Percentiles rank a stretch among this genome's conserved stretches.
phyloP scores from a whole-genome alignment of 2,329 filamentous ascomycete species.

The Colletotrichum lini region DNA sequence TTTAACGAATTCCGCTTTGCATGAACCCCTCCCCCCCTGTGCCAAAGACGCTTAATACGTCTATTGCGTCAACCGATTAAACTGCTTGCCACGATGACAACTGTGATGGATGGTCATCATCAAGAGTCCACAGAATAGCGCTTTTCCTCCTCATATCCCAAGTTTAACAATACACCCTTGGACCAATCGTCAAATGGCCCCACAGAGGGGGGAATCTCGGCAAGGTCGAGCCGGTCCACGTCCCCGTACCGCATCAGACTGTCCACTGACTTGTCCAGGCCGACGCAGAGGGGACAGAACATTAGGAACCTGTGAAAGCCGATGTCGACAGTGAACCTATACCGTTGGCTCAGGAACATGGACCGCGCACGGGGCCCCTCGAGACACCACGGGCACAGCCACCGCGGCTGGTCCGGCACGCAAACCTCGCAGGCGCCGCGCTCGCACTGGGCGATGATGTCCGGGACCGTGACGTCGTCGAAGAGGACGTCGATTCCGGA shows the following conservation, averaged over 20 bases:
- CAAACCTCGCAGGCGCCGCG: not conserved
- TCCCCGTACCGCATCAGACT: not conserved
- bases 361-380: not conserved
- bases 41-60: not conserved
- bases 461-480: not conserved
- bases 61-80: no score
- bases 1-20: not conserved
- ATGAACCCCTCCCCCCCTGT: fast-evolving
- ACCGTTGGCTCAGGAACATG: no score
- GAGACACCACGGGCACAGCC: not conserved
- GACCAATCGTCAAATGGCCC: no score
- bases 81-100: no score
- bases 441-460: not conserved
- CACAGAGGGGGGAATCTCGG: no score
- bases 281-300: not conserved
- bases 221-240: no score
- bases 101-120: no score
- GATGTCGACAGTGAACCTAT: no score
- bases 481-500: not conserved
- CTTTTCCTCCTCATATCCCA: no score
- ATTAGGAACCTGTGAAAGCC: no score
- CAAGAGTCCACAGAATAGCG: no score
- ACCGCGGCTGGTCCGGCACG: not conserved
- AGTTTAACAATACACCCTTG: no score
- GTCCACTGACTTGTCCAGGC: not conserved